Conservation (phyloP, 768 basidiomycete species). For the Daedaleopsis sinensis region DNA sequence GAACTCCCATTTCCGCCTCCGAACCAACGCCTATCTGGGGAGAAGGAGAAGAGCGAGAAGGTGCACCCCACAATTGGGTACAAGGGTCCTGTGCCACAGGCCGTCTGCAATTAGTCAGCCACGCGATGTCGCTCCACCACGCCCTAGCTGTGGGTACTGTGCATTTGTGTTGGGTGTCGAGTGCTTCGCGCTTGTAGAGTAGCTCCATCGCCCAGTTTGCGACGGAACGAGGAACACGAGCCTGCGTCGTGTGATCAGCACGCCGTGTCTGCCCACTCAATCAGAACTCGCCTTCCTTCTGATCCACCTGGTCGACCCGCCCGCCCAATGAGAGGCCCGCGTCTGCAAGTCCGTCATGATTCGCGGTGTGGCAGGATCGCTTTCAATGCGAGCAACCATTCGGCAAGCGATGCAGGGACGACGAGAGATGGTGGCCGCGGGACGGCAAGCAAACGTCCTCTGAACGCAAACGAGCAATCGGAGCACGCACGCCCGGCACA, state of each 20-base stretch:
- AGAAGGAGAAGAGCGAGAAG: neutral
- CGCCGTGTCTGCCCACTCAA: slow-evolving; percentile 15
- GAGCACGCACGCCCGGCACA: too few relatives aligned
- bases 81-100: neutral
- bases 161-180: too few relatives aligned
- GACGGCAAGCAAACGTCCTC: neutral
- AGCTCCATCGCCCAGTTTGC: neutral
- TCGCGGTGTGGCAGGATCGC: neutral
- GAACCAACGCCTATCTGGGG: slow-evolving; percentile 7
- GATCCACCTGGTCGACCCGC: slow-evolving; percentile 1
- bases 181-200: too few relatives aligned
- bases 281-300: slow-evolving; percentile 15
- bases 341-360: neutral
- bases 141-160: too few relatives aligned
- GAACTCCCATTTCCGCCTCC: slow-evolving; percentile 11
- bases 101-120: too few relatives aligned
- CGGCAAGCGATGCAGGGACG: too few relatives aligned
- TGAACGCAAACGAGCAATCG: neutral
- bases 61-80: neutral
- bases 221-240: slow-evolving; percentile 12
- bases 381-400: too few relatives aligned
- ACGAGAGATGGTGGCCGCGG: too few relatives aligned
- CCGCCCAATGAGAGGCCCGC: neutral
- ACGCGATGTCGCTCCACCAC: too few relatives aligned
- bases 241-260: slow-evolving; percentile 21